Conservation (phyloP, 345 rosid genomes). For the Citrus unshiu region DNA sequence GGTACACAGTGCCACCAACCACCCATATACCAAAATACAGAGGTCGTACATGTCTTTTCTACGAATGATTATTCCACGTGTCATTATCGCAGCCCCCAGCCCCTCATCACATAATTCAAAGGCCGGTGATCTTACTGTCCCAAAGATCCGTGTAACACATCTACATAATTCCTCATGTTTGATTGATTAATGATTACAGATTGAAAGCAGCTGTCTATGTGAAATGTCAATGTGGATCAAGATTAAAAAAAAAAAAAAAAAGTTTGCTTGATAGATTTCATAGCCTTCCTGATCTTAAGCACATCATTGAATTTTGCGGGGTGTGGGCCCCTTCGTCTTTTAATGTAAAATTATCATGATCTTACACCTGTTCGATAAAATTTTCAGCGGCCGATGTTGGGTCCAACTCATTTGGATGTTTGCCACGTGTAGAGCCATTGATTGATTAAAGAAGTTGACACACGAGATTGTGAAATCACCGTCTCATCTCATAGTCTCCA, state of each 20-base stretch:
- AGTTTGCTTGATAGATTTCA: neutral
- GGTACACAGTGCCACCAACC: neutral
- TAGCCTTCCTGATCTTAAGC: neutral
- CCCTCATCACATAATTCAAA: neutral
- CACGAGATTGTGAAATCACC: neutral
- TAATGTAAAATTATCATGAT: neutral
- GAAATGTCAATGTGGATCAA: neutral
- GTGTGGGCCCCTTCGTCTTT: neutral
- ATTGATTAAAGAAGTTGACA: neutral
- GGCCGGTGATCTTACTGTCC: neutral
- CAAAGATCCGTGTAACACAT: neutral
- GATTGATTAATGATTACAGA: neutral
- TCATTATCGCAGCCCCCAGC: neutral
- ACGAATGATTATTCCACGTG: constrained; percentile 15
- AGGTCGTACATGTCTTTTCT: neutral
- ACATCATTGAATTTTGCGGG: constrained; percentile 5
- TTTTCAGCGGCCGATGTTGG: constrained; percentile 14
- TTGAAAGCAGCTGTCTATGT: neutral
- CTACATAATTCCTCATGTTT: neutral
- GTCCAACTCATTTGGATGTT: constrained; percentile 17
- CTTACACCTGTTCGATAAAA: constrained; percentile 1
- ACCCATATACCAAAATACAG: neutral
- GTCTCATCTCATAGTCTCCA: neutral
- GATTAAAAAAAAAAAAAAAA: no score
- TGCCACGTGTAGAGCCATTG: constrained; percentile 13